Base-by-base conservation (phyloP, 192 early-diverging fungal species). In the Coemansia sp. region DNA sequence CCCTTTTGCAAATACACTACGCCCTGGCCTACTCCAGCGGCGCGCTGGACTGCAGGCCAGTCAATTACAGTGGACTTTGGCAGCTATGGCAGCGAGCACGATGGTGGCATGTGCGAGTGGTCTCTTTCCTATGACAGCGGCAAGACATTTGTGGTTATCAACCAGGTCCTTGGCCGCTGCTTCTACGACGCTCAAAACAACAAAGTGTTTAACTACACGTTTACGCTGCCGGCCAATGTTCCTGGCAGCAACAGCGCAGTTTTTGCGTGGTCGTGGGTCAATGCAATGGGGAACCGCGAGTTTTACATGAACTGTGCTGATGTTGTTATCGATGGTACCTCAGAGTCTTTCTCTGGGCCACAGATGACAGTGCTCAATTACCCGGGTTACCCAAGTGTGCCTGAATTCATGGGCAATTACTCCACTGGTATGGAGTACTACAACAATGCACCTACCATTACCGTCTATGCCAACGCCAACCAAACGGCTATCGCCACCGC, bases 181-280 rank as follows among this genome's bases (percentile, higher is more conserved):
- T 70, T 70, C 34, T 63, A 62, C 39, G 69, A 60, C 55, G 51
- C 61, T 13, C 31, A 62, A 35, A 34, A 43, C 50, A 40, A 61
- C 23, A 3, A 33, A 4, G 40, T 50, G 45, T 48, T 59, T 23
- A 28, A 40, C 55, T 66, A 53, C 6, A 45, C 53, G 8, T 66
- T 66, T 46, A 55, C 66, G 42, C 73, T 88, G 45, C 87, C 87
- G 18, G 61, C 40, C n/a, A 55, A 59, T n/a, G 66, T 83, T 55
- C 87, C 87, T 2, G 36, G 34, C n/a, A 58, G 55, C 16, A 55
- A 77, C 48, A 79, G 71, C n/a, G 83, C 62, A 18, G 69, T 77
- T n/a, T 79, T 87, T 37, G 70, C 76, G 20, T 86, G 85, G 86
- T 60, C 84, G 34, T 87, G 86, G 86, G 77, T 85, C 73, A 87